Evolutionary conservation across 345 rosid genomes (phyloP).

Genomic region (Adansonia digitata): DNA sequence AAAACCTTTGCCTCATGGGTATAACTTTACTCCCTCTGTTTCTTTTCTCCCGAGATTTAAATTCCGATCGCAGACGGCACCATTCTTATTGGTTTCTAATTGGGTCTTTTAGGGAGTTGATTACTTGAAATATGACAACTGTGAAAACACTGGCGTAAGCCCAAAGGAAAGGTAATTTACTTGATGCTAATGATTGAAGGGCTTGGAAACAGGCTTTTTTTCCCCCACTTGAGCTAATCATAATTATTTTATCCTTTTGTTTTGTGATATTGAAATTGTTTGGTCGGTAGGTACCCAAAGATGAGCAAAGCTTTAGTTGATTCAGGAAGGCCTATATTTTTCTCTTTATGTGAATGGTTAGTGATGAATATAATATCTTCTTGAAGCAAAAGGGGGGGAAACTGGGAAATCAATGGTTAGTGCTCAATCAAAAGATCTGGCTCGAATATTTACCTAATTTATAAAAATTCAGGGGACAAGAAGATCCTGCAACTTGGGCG

Average conservation of each 20-base stretch:
- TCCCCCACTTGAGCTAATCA: neutral
- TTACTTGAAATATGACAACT: slow-evolving; percentile 56
- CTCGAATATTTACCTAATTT: neutral
- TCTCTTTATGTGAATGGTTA: slow-evolving; percentile 64
- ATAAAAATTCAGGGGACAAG: slow-evolving; percentile 37
- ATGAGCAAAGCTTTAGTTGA: slow-evolving; percentile 55
- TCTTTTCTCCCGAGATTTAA: neutral
- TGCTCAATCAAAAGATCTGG: neutral
- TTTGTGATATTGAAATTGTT: neutral
- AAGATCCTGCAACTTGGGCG: slow-evolving; percentile 71
- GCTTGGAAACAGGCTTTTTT: neutral
- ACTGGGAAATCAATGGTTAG: neutral
- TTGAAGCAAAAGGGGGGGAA: too few relatives aligned
- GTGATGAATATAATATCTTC: slow-evolving; percentile 4
- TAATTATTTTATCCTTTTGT: neutral
- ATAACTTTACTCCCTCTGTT: slow-evolving; percentile 21
- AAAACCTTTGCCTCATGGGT: slow-evolving; percentile 92
- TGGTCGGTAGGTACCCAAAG: slow-evolving; percentile 35
- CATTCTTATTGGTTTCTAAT: too few relatives aligned
- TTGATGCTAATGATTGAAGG: neutral
- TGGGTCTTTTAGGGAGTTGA: slow-evolving; percentile 58
- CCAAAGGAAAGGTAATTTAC: slow-evolving; percentile 38
- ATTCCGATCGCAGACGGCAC: too few relatives aligned
- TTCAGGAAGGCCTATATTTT: slow-evolving; percentile 50
- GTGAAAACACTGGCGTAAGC: slow-evolving; percentile 28